Evolutionary conservation across 2,329 filamentous ascomycete genomes (phyloP), one percentile per base, ranked within the genome.

Genomic region (Cryphonectria naterciae): DNA sequence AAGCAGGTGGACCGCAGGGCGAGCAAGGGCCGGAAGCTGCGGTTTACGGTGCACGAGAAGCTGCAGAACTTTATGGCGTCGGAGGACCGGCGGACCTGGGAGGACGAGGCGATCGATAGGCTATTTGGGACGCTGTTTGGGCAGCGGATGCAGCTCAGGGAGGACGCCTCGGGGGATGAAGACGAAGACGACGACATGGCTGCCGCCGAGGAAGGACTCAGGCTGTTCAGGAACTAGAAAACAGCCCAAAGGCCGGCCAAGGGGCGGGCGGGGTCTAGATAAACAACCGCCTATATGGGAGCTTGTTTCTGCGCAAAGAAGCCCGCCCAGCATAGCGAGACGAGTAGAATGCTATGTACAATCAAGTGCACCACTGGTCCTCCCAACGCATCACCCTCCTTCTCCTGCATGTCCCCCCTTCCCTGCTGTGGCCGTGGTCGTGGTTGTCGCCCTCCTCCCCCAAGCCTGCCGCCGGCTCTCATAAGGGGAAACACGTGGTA

Each of bases 31-130:
- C 86, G 96, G 65, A 98, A 98, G 84, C 88, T 99, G 87, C 88
- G 94, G 54, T 99, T 95, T 81, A 96, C 93, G 22, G 94, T 98
- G 62, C 95, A 98, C 78, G 95, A 98, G 84, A 98, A 98, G 84
- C 81, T 99, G 77, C 93, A 97, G 83, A 98, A 98, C 80, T 98
- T 98, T 78, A 98, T 98, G 94, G 95, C 95, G 15, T 91, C 94
- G 0, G 94, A 98, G 79, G 93, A 97, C 79, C 86, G 93, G 68
- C 87, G 92, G 4, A 82, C 80, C 22, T 99, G 96, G 96, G 92
- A 93, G 73, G 89, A 92, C 75, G 87, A 89, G 72, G 94, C 95
- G 69, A 89, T 94, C 71, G 93, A 96, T 76, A 82, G 89, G 70
- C 89, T 95, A 80, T 95, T 95, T 78, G 90, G 90, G 19, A 92